phyloP scores from a whole-genome alignment of 208 protist genomes.

The Vickermania ingenoplastis region DNA sequence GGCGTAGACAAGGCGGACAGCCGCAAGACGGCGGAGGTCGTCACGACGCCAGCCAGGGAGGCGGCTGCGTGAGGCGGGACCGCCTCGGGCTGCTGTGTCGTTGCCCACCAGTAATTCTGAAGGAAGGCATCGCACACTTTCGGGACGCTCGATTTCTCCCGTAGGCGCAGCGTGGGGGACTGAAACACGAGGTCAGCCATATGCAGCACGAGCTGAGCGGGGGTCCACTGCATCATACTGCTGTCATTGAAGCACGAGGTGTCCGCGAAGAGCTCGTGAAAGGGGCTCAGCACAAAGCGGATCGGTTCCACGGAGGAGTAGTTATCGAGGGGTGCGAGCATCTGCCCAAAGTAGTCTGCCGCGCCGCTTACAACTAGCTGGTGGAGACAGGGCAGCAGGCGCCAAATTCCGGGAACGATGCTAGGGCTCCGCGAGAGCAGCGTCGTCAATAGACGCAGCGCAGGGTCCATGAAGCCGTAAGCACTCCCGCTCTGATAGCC shows the following conservation, averaged over 20 bases:
- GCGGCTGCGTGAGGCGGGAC: neutral
- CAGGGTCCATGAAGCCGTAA: constrained; percentile 83
- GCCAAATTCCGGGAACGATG: constrained; percentile 53
- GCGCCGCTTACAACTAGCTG: constrained; percentile 51
- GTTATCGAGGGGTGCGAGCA: constrained; percentile 89
- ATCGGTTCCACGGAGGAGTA: constrained; percentile 68
- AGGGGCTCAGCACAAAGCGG: constrained; percentile 41
- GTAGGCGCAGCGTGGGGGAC: constrained; percentile 22
- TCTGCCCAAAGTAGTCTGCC: constrained; percentile 78
- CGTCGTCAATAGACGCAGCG: constrained; percentile 71
- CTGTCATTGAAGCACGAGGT: constrained; percentile 4
- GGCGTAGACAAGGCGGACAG: neutral
- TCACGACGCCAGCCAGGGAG: neutral
- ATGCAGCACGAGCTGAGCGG: constrained; percentile 53
- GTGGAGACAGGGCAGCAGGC: constrained; percentile 56
- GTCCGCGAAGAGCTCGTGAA: constrained; percentile 24
- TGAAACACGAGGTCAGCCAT: constrained; percentile 55
- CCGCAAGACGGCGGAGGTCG: neutral
- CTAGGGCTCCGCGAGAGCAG: constrained; percentile 67
- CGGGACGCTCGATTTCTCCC: constrained; percentile 50
- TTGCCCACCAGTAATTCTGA: constrained; percentile 47
- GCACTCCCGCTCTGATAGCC: constrained; percentile 47
- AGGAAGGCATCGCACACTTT: constrained; percentile 61
- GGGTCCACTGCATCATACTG: constrained; percentile 17
- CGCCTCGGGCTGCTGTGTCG: constrained; percentile 11